Percentiles rank a stretch among this genome's conserved stretches.
Conservation (phyloP, 192 early-diverging fungal genomes). For the Spinellus fusiger region DNA sequence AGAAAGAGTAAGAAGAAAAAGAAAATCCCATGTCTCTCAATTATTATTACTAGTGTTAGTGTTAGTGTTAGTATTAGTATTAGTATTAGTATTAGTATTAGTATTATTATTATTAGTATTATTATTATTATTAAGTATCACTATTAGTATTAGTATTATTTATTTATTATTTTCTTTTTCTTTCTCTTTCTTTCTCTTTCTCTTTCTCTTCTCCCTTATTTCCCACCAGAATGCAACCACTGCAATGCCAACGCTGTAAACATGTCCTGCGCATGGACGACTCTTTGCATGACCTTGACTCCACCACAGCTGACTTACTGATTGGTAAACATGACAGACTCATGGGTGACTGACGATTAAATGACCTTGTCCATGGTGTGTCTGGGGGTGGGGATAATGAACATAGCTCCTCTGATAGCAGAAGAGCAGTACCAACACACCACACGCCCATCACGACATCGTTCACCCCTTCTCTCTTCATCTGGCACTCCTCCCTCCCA, state of each 20-base stretch:
- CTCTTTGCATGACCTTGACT: slow-evolving; percentile 49
- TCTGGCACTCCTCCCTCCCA: too few species aligned
- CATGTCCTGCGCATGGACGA: slow-evolving; percentile 59
- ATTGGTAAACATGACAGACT: slow-evolving; percentile 34
- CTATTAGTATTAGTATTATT: too few species aligned
- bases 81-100: too few species aligned
- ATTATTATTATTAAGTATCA: too few species aligned
- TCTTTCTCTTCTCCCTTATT: background rate
- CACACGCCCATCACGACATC: background rate
- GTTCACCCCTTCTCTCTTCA: too few species aligned
- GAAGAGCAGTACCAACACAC: slow-evolving; percentile 22
- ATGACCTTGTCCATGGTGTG: background rate
- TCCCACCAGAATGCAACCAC: slow-evolving; percentile 3
- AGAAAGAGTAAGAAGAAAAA: too few species aligned
- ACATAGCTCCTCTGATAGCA: slow-evolving; percentile 21
- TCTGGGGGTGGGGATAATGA: slow-evolving; percentile 13
- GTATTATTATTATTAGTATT: too few species aligned
- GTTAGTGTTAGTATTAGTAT: too few species aligned
- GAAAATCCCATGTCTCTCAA: too few species aligned
- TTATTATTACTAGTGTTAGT: too few species aligned
- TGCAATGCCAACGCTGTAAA: slow-evolving; percentile 59
- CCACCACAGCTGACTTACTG: slow-evolving; percentile 44
- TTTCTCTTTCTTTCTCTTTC: slow-evolving; percentile 8
- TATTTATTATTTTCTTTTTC: background rate
- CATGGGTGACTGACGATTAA: background rate